Evolutionary conservation across 2,329 filamentous ascomycete species (phyloP).

Genomic region (Chrysoporthe deuterocubensis): DNA sequence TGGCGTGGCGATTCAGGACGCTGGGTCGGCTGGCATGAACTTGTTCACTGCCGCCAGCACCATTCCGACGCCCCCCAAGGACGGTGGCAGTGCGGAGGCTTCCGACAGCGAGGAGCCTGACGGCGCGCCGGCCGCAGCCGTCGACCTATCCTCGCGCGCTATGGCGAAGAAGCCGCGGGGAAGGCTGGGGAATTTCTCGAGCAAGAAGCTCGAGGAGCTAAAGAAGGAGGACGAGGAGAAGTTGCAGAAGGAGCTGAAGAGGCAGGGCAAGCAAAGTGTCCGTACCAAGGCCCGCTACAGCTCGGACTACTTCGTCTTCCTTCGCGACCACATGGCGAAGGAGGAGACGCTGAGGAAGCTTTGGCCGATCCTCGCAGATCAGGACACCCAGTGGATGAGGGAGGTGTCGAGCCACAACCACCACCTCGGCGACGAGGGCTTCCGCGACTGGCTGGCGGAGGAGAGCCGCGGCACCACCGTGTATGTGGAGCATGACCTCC

Average conservation of each 20-base stretch:
- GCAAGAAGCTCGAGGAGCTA: background rate
- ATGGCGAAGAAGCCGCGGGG: background rate
- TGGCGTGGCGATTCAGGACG: background rate
- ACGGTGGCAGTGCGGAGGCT: background rate
- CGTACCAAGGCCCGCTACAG: background rate
- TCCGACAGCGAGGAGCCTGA: background rate
- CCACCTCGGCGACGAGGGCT: background rate
- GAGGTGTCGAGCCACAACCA: background rate
- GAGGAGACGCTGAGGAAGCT: background rate
- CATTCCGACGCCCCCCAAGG: background rate
- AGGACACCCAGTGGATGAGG: background rate
- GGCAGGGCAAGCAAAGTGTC: too few species aligned
- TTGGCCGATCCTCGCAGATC: background rate
- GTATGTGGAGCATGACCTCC: background rate
- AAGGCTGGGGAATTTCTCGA: background rate
- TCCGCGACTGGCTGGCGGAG: background rate
- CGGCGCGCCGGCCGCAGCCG: background rate
- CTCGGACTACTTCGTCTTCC: slow-evolving; percentile 1
- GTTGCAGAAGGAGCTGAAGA: background rate
- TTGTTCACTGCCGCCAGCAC: background rate
- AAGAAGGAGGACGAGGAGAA: background rate
- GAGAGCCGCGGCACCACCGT: background rate
- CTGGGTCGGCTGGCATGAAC: background rate
- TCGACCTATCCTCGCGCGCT: background rate
- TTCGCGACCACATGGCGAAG: background rate